Evolutionary conservation across 2,329 filamentous ascomycete genomes (phyloP).

Genomic region (Dactylella cylindrospora): DNA sequence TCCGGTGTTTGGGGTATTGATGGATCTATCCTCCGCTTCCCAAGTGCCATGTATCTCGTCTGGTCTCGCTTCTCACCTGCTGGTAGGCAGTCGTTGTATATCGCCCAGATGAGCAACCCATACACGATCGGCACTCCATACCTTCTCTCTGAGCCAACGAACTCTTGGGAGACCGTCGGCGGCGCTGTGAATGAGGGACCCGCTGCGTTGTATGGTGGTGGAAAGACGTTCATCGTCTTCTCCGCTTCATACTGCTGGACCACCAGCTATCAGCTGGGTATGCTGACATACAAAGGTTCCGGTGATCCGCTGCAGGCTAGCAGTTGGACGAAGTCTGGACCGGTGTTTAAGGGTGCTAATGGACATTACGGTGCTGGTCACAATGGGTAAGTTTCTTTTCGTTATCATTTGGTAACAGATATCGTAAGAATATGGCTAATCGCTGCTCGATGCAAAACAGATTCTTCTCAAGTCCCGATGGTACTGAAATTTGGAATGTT

Average conservation of each 20-base stretch:
- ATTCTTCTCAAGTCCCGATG: constrained; percentile 62
- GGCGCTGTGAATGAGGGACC: constrained; percentile 61
- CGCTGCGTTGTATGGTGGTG: constrained; percentile 59
- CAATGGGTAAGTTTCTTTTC: constrained; percentile 53
- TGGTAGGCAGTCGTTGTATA: constrained; percentile 54
- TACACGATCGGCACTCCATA: constrained; percentile 55
- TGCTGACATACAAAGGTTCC: constrained; percentile 59
- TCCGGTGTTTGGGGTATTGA: constrained; percentile 60
- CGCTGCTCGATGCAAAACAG: constrained; percentile 48
- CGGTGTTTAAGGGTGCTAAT: constrained; percentile 59
- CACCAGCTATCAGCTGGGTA: constrained; percentile 58
- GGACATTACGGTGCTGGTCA: constrained; percentile 62
- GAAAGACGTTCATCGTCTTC: constrained; percentile 59
- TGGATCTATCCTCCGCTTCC: constrained; percentile 58
- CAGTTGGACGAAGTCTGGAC: constrained; percentile 60
- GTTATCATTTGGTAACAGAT: background rate
- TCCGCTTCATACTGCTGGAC: constrained; percentile 63
- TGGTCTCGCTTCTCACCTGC: constrained; percentile 58
- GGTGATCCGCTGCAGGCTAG: constrained; percentile 55
- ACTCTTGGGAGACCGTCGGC: constrained; percentile 58
- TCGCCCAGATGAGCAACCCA: constrained; percentile 53
- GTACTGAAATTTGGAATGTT: constrained; percentile 59
- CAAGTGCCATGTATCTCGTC: constrained; percentile 58
- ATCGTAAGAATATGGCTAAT: background rate
- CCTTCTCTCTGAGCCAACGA: constrained; percentile 58